Percentiles rank a stretch among this genome's conserved stretches.
These are phyloP conservation scores for Melastoma candidum DNA, from an alignment of 441 rosid genomes.

Conservation along the genomic window DNA sequence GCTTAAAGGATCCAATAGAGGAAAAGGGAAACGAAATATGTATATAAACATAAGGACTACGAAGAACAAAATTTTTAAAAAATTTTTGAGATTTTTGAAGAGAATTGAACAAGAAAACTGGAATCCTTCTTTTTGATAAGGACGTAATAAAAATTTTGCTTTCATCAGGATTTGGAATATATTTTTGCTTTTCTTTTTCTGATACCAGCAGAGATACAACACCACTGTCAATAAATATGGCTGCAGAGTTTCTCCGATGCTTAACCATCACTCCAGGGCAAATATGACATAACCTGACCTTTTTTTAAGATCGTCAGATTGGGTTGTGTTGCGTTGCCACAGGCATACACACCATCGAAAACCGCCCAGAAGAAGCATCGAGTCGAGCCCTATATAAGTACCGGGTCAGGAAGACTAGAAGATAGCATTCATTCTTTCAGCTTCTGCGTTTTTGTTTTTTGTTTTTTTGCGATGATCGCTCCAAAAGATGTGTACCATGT, in stretches of 20 bases:
- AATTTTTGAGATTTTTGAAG: conserved; percentile 6
- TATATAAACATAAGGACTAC: no score
- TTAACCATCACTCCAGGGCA: no score
- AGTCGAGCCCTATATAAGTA: conserved; percentile 17
- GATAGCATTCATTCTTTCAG: conserved; percentile 1
- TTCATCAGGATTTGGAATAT: conserved; percentile 7
- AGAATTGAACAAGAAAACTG: conserved; percentile 25
- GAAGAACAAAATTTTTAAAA: no score
- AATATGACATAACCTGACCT: no score
- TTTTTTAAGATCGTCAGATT: no score
- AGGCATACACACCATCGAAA: no score
- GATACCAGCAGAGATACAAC: conserved; percentile 13
- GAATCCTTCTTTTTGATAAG: conserved; percentile 27
- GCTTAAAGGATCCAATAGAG: no score
- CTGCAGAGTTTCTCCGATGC: no score
- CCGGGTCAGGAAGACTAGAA: conserved; percentile 1
- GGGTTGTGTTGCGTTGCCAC: no score
- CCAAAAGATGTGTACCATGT: conserved; percentile 59
- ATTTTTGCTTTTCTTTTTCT: conserved; percentile 20
- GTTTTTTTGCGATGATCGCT: conserved; percentile 38
- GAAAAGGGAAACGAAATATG: no score
- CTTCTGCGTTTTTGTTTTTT: neutral
- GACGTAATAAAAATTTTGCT: conserved; percentile 22
- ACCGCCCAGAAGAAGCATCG: no score
- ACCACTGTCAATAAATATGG: conserved; percentile 8